Conservation (phyloP, 345 rosid species). For the Limnanthes douglasii region DNA sequence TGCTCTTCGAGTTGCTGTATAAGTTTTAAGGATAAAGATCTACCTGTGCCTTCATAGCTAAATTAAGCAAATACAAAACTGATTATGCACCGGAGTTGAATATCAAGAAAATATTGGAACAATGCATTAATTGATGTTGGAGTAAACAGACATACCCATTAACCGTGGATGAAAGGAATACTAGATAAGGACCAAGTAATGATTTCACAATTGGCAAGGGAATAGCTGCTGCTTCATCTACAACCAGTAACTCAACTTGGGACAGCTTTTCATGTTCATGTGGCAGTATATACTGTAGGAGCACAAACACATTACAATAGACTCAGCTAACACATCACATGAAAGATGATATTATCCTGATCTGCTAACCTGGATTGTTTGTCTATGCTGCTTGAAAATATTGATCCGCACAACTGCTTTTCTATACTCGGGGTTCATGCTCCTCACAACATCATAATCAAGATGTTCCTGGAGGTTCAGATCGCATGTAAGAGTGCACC, state of each 20-base stretch:
- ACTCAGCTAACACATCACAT: slow-evolving; percentile 5
- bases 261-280: slow-evolving; percentile 93
- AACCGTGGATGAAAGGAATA: slow-evolving; percentile 89
- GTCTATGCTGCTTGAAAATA: slow-evolving; percentile 82
- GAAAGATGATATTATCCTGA: slow-evolving; percentile 1
- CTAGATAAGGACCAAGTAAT: slow-evolving; percentile 84
- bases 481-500: no score
- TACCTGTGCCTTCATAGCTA: slow-evolving; percentile 97
- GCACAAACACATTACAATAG: slow-evolving; percentile 3
- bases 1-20: slow-evolving; percentile 84
- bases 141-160: slow-evolving; percentile 64
- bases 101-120: background rate
- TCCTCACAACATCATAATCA: slow-evolving; percentile 55
- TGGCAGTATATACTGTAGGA: slow-evolving; percentile 79
- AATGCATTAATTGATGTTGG: no score
- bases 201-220: slow-evolving; percentile 93
- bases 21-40: slow-evolving; percentile 91
- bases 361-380: slow-evolving; percentile 73
- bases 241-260: slow-evolving; percentile 85
- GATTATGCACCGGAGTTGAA: background rate
- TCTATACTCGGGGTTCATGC: slow-evolving; percentile 39
- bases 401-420: slow-evolving; percentile 75
- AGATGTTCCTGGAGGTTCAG: slow-evolving; percentile 41
- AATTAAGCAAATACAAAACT: background rate
- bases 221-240: slow-evolving; percentile 99